phyloP scores from a whole-genome alignment of 176 grass and related monocot genomes.

The Musa itinerans region DNA sequence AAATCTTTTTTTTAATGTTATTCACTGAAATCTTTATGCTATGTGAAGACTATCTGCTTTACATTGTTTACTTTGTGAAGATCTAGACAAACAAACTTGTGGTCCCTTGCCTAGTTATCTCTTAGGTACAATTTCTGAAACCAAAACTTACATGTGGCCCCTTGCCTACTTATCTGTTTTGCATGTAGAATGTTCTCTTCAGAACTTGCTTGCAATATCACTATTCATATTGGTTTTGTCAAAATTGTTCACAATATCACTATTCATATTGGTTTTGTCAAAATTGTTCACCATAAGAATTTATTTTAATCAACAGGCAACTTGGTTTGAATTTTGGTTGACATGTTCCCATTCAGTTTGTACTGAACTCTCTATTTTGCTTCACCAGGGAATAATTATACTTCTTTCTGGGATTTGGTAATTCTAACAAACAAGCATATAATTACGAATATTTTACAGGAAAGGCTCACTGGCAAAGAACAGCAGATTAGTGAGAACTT shows the following conservation, averaged over 20 bases:
- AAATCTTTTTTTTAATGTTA: background rate
- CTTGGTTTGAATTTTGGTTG: background rate
- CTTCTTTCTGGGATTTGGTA: background rate
- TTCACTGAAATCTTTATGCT: background rate
- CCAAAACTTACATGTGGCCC: no score
- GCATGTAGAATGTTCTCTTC: no score
- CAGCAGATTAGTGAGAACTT: slow-evolving; percentile 96
- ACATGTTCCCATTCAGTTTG: background rate
- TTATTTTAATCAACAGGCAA: background rate
- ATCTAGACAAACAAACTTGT: no score
- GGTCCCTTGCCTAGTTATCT: no score
- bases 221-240: no score
- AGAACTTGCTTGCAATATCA: no score
- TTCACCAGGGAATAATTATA: background rate
- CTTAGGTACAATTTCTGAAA: no score
- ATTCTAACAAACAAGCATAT: background rate
- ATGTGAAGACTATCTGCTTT: background rate
- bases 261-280: no score
- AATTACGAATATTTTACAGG: slow-evolving; percentile 42
- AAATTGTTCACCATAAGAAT: no score
- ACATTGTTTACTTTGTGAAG: no score
- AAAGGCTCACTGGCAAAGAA: slow-evolving; percentile 79
- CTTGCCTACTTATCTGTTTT: no score
- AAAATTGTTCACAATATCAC: no score
- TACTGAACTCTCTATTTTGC: background rate